Evolutionary conservation across 345 rosid genomes (phyloP).

Genomic region (Heritiera littoralis): DNA sequence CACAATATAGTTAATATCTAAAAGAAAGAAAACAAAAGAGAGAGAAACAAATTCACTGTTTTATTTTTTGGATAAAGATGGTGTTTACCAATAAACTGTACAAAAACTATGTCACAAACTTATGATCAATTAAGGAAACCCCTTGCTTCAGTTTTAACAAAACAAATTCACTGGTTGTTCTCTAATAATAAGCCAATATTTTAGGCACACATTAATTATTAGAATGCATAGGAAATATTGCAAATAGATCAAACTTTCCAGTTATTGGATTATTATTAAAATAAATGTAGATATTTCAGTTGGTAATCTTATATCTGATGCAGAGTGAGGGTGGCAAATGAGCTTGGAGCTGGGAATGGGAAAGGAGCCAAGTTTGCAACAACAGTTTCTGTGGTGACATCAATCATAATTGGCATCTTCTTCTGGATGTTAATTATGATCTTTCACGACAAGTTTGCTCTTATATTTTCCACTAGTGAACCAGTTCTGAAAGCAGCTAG

Average conservation of each 20-base stretch:
- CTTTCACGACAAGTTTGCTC: conserved; percentile 43
- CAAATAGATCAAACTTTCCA: not conserved
- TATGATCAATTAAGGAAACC: too few species aligned
- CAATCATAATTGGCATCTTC: conserved; percentile 53
- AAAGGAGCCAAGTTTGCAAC: conserved; percentile 84
- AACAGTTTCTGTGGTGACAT: conserved; percentile 53
- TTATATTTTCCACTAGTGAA: conserved; percentile 62
- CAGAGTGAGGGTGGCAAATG: conserved; percentile 91
- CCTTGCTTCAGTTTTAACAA: too few species aligned
- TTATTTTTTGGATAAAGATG: too few species aligned
- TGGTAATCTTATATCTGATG: conserved; percentile 8
- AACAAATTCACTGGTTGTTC: too few species aligned
- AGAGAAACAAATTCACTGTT: too few species aligned
- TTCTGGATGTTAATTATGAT: conserved; percentile 57
- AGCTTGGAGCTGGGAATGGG: conserved; percentile 89
- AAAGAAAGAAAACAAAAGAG: too few species aligned
- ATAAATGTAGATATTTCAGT: not conserved
- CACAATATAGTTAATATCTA: too few species aligned
- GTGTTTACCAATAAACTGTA: too few species aligned
- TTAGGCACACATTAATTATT: too few species aligned
- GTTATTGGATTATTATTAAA: not conserved
- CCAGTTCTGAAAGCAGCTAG: conserved; percentile 57
- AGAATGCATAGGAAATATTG: not conserved
- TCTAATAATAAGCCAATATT: too few species aligned
- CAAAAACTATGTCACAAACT: too few species aligned